Percentiles rank a stretch among this genome's conserved stretches.
Conservation (phyloP, 2,329 filamentous ascomycete species). For the Monilinia fructicola region DNA sequence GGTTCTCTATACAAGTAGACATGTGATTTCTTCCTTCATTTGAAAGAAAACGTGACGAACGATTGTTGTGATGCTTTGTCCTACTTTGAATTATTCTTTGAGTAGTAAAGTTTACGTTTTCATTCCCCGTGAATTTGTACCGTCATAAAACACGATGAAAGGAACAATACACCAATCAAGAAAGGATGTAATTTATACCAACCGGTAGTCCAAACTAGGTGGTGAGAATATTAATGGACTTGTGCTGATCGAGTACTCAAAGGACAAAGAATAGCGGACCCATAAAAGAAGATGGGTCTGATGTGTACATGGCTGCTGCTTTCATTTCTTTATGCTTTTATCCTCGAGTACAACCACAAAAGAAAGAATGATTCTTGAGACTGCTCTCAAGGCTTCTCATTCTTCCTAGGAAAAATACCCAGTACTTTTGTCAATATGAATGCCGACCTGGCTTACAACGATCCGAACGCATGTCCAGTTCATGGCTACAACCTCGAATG, state of each 20-base stretch:
- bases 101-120: neutral
- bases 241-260: neutral
- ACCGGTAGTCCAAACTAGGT: neutral
- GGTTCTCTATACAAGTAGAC: neutral
- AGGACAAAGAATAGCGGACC: neutral
- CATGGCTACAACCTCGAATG: constrained; percentile 10
- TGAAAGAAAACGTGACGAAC: neutral
- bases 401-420: neutral
- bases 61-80: neutral
- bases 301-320: neutral
- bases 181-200: neutral
- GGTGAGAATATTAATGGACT: neutral
- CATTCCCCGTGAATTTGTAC: neutral
- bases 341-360: neutral
- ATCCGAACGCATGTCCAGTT: neutral
- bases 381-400: neutral
- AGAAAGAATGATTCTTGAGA: neutral
- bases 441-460: neutral
- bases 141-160: neutral
- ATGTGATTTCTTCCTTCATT: neutral
- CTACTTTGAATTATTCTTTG: neutral
- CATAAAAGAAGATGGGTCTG: neutral
- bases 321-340: neutral
- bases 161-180: neutral
- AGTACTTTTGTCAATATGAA: neutral